Percentiles rank a stretch among this genome's conserved stretches.
phyloP scores from a whole-genome alignment of 2,329 filamentous ascomycete species.

The Corinectria fuckeliana region DNA sequence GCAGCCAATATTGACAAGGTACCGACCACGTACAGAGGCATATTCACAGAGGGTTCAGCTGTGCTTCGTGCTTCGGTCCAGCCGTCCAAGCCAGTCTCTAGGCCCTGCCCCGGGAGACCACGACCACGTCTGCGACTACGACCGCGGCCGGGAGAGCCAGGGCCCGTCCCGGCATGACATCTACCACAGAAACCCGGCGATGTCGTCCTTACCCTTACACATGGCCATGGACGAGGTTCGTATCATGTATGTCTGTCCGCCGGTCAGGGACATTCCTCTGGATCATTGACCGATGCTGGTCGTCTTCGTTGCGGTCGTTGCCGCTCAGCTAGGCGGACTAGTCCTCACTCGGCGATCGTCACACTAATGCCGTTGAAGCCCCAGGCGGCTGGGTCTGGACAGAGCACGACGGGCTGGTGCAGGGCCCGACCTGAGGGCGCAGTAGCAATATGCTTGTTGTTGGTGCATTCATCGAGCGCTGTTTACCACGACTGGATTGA shows the following conservation, averaged over 20 bases:
- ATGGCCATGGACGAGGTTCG: background rate
- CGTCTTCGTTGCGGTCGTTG: constrained; percentile 4
- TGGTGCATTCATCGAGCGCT: background rate
- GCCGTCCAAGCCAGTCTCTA: background rate
- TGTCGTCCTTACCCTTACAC: background rate
- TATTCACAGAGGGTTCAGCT: constrained; percentile 4
- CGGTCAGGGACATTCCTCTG: too few relatives aligned
- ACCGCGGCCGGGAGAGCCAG: background rate
- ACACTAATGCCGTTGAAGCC: constrained; percentile 11
- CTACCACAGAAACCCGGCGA: constrained; percentile 2
- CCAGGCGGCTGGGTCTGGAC: constrained; percentile 11
- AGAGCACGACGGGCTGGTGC: constrained; percentile 1
- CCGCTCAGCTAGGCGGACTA: constrained; percentile 5
- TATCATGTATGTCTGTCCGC: background rate
- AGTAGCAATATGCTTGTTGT: constrained; percentile 3
- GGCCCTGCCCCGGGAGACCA: constrained; percentile 1
- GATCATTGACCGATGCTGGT: too few relatives aligned
- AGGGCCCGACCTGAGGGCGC: constrained; percentile 11
- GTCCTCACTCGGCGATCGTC: constrained; percentile 1
- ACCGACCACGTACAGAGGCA: constrained; percentile 1
- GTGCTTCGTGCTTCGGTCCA: constrained; percentile 2
- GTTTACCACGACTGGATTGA: too few relatives aligned
- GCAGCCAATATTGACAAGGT: constrained; percentile 9
- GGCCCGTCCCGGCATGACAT: constrained; percentile 9
- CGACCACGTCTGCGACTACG: background rate